Base-by-base conservation (phyloP, 768 basidiomycete species). In the Suillus placidus region DNA sequence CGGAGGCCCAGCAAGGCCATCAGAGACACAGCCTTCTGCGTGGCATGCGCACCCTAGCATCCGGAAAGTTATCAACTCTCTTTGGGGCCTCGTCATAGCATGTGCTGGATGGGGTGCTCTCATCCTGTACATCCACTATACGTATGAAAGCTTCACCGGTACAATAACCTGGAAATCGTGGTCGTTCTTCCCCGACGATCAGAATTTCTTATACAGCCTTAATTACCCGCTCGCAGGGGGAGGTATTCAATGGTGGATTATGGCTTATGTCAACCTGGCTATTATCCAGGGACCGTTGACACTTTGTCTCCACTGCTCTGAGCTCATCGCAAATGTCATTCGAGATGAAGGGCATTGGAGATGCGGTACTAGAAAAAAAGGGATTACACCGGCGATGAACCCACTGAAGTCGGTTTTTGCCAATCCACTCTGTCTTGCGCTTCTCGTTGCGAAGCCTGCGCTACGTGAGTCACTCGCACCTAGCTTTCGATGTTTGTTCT, bases 311-410 rank as follows among this genome's bases (percentile, higher is more conserved):
- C 76, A 76, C 34, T 77, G 72, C 32, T 68, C 70, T 2, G 76
- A 76, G 63, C 68, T 76, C 5, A 66, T 74, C 13, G 67, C 69
- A 61, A 77, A 76, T 45, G 72, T 76, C 30, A 61, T 76, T 47
- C 69, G 72, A 34, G 72, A 77, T 18, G 74, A 76, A 65, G 55
- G 32, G n/a, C 38, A 67, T 49, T 75, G 74, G 76, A 68, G 74
- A 60, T 67, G 68, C 9, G 70, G 74, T 56, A 66, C 70, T 38
- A 61, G 26, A 30, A 20, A 4, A 49, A 45, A 65, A 23, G 75
- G 74, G 4, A n/a, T 60, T 4, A 68, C 60, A 32, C 34, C 66
- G 9, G 57, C 69, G 16, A 63, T 58, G n/a, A 56, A 77, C n/a
- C 74, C 76, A 18, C 65, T 76, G 61, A 69, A 63, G 30, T 16